Conservation (phyloP, 177 flowering plant species). For the Tripterygium wilfordii region DNA sequence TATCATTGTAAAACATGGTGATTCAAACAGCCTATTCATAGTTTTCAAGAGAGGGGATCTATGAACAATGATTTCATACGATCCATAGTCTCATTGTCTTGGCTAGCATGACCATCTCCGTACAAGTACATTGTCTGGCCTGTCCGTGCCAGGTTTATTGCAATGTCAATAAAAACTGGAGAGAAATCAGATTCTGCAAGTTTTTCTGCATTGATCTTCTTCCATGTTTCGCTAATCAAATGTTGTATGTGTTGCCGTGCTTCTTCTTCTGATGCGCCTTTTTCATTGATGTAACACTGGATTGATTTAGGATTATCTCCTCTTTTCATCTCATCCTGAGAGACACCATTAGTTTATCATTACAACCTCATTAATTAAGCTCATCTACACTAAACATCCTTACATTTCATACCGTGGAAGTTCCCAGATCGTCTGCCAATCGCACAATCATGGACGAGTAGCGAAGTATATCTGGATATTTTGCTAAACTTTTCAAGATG, state of each 20-base stretch:
- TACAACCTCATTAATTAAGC: neutral
- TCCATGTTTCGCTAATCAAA: conserved; percentile 11
- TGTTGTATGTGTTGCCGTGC: conserved; percentile 9
- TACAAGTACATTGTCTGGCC: conserved; percentile 4
- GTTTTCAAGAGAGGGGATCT: conserved; percentile 1
- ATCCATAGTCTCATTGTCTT: neutral
- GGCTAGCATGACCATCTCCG: conserved; percentile 11
- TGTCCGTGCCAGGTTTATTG: conserved; percentile 3
- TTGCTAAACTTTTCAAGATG: too few species aligned
- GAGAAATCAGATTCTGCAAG: neutral
- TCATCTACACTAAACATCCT: neutral
- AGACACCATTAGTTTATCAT: too few species aligned
- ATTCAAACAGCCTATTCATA: too few species aligned
- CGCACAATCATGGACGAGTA: too few species aligned
- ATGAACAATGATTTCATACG: neutral
- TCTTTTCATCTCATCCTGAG: conserved; percentile 9
- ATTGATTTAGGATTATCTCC: conserved; percentile 12
- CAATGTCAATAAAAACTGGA: neutral
- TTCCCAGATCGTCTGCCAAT: too few species aligned
- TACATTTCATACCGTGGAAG: too few species aligned
- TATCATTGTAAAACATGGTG: too few species aligned
- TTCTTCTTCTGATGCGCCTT: conserved; percentile 6
- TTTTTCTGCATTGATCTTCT: conserved; percentile 8
- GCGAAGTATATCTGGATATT: too few species aligned
- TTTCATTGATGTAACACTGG: conserved; percentile 16